A percentile compares a stretch with the other conserved stretches of the same genome.
phyloP scores from a whole-genome alignment of 768 basidiomycete species.

The Tephrocybe sp. region DNA sequence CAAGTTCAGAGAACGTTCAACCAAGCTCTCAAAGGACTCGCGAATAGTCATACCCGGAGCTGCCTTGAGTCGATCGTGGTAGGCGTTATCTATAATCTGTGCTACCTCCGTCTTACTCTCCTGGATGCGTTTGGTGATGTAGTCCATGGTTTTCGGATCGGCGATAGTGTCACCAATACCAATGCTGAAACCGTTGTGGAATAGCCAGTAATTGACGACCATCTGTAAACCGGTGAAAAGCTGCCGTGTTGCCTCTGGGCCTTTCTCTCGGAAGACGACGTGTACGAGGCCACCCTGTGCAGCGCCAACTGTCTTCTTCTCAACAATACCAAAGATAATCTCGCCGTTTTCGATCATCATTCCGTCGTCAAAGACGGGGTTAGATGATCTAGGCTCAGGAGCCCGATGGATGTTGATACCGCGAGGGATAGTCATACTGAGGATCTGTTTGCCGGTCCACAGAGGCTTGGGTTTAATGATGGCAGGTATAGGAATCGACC shows the following conservation, averaged over 20 bases:
- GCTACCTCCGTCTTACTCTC: constrained; percentile 80
- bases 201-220: constrained; percentile 97
- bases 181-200: constrained; percentile 98
- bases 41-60: constrained; percentile 98
- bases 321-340: constrained; percentile 90
- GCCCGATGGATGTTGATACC: constrained; percentile 91
- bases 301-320: constrained; percentile 99
- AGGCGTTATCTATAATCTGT: constrained; percentile 76
- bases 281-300: constrained; percentile 93
- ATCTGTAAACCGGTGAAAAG: constrained; percentile 93
- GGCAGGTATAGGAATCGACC: constrained; percentile 85
- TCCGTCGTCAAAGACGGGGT: constrained; percentile 89
- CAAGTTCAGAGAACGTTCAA: constrained; percentile 87
- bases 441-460: constrained; percentile 97
- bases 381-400: constrained; percentile 73
- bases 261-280: constrained; percentile 96
- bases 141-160: constrained; percentile 82
- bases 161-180: constrained; percentile 99
- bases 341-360: constrained; percentile 97
- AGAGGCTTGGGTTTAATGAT: constrained; percentile 96
- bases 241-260: constrained; percentile 84
- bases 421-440: constrained; percentile 88
- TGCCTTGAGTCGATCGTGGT: constrained; percentile 83
- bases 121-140: constrained; percentile 80
- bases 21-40: constrained; percentile 94